phyloP scores from a whole-genome alignment of 805 yeast genomes.

The Kluyveromyces starmeri region DNA sequence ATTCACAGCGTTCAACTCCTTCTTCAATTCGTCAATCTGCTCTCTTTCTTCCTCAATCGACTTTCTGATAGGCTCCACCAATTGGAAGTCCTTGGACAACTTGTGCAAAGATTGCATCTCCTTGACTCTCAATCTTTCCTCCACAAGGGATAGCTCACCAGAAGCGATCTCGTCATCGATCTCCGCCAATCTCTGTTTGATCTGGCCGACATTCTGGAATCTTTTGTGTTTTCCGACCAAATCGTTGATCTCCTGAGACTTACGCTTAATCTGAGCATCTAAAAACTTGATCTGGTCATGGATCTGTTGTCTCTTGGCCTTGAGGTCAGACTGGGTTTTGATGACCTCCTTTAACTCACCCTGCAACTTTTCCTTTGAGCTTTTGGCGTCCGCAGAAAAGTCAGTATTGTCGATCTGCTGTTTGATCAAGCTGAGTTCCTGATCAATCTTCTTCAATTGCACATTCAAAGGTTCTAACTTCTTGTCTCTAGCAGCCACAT shows the following conservation, averaged over 20 bases:
- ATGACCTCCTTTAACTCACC: constrained; percentile 39
- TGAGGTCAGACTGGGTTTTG: constrained; percentile 39
- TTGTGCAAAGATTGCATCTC: constrained; percentile 81
- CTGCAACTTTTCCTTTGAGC: constrained; percentile 46
- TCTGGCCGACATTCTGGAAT: constrained; percentile 60
- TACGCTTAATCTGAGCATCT: constrained; percentile 66
- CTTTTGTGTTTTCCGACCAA: constrained; percentile 37
- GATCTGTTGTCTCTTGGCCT: constrained; percentile 36
- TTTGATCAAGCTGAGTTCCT: constrained; percentile 41
- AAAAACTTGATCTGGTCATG: constrained; percentile 60
- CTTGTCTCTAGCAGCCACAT: constrained; percentile 53
- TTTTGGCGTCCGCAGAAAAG: constrained; percentile 39
- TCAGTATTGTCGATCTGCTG: constrained; percentile 45
- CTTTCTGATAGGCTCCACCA: constrained; percentile 65
- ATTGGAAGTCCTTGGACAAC: constrained; percentile 66
- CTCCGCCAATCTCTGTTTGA: constrained; percentile 52
- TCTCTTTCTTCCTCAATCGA: constrained; percentile 71
- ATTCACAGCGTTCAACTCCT: constrained; percentile 44
- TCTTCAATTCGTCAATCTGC: constrained; percentile 68
- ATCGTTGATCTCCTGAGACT: constrained; percentile 63
- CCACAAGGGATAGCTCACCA: constrained; percentile 79
- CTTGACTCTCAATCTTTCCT: constrained; percentile 76
- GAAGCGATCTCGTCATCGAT: constrained; percentile 69
- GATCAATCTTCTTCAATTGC: constrained; percentile 56
- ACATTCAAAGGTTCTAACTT: constrained; percentile 45